Conservation (phyloP, 345 rosid species). For the Eucalyptus cloeziana region DNA sequence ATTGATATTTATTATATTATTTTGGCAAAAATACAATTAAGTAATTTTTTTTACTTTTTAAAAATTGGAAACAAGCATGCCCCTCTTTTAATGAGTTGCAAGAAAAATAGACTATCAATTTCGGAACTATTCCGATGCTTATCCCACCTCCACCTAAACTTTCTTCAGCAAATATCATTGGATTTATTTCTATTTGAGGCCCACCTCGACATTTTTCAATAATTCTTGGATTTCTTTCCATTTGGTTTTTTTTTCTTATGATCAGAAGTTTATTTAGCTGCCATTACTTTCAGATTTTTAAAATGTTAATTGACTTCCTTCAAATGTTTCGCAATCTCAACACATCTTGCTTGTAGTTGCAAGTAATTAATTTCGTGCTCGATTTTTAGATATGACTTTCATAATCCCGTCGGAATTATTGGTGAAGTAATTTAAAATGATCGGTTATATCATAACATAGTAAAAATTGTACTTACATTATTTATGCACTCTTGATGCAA, state of each 20-base stretch:
- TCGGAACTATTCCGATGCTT: background rate
- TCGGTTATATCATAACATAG: background rate
- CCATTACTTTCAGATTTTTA: background rate
- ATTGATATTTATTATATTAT: background rate
- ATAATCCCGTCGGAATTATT: fast-evolving
- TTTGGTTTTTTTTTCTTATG: background rate
- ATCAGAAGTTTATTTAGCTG: background rate
- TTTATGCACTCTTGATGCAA: background rate
- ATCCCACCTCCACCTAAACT: background rate
- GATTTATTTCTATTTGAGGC: background rate
- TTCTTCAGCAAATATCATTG: background rate
- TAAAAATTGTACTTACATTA: background rate
- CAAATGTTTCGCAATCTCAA: background rate
- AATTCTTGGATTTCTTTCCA: background rate
- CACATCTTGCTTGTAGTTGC: background rate
- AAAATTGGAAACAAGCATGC: background rate
- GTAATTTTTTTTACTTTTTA: background rate
- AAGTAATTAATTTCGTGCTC: background rate
- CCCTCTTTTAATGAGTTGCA: background rate
- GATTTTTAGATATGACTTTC: background rate
- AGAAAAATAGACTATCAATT: background rate
- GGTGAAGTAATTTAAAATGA: background rate
- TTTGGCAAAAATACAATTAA: fast-evolving
- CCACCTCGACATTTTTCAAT: background rate
- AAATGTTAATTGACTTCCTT: background rate